Conservation (phyloP, 139 green algal species). For the Coccomyxa sp. region DNA sequence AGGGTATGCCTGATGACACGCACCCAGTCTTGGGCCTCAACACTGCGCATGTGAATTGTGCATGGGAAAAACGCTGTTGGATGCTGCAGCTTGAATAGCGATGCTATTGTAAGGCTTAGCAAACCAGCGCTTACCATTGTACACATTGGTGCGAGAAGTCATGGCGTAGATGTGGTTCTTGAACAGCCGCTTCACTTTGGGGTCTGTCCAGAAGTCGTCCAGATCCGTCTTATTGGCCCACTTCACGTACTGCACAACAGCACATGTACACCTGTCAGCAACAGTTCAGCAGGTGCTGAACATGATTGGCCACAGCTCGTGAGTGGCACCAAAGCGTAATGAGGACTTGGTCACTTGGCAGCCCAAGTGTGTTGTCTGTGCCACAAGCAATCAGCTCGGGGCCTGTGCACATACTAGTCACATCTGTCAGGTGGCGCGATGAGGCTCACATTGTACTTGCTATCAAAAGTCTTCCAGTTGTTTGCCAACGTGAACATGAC, state of each 20-base stretch:
- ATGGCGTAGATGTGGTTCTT: conserved; percentile 50
- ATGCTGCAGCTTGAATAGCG: neutral
- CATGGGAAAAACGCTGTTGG: neutral
- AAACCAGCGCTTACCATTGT: conserved; percentile 21
- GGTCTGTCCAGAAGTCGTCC: conserved; percentile 28
- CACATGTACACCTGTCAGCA: neutral
- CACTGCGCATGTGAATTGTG: neutral
- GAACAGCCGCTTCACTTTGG: conserved; percentile 42
- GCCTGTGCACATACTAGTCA: too few relatives aligned
- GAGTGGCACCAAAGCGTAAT: neutral
- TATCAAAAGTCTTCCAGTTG: conserved; percentile 66
- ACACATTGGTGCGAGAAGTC: conserved; percentile 23
- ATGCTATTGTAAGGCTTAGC: neutral
- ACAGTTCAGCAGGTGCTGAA: too few relatives aligned
- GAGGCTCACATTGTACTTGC: conserved; percentile 4
- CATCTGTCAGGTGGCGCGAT: too few relatives aligned
- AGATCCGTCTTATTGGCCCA: conserved; percentile 7
- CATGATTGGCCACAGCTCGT: neutral
- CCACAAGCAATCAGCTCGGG: too few relatives aligned
- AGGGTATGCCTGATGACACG: neutral
- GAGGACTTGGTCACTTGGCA: neutral
- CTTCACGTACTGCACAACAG: conserved; percentile 20
- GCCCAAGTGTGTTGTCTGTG: neutral
- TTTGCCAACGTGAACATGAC: conserved; percentile 68
- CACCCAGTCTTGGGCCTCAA: neutral